Percentiles rank a stretch among this genome's conserved stretches.
Conservation (phyloP, 345 rosid genomes). For the Eucalyptus cladocalyx region DNA sequence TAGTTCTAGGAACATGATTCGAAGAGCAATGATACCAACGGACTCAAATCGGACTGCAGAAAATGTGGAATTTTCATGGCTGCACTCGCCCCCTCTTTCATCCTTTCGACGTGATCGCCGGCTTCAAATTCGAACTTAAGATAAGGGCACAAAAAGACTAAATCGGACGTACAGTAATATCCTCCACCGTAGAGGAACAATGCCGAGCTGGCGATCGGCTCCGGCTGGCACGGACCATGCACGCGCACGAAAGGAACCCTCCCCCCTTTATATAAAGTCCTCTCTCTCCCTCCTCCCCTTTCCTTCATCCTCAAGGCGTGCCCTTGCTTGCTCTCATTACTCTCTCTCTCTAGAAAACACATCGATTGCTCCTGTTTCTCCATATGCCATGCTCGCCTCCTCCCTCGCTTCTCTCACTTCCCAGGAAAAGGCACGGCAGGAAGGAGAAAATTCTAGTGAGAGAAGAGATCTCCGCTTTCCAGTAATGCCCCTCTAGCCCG, state of each 20-base stretch:
- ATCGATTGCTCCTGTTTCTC: background rate
- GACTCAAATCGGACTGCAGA: no score
- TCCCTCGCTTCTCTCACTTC: background rate
- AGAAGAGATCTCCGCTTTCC: background rate
- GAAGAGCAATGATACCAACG: background rate
- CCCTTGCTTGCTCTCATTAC: constrained; percentile 6
- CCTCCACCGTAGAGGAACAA: background rate
- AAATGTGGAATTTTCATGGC: background rate
- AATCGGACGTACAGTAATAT: background rate
- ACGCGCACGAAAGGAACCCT: constrained; percentile 16
- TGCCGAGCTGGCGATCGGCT: constrained; percentile 16
- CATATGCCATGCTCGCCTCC: background rate
- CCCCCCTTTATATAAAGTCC: constrained; percentile 1
- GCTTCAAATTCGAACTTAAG: background rate
- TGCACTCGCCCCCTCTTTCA: no score
- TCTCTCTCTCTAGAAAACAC: background rate
- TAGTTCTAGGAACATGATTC: background rate
- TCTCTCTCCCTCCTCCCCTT: constrained; percentile 3
- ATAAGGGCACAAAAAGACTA: background rate
- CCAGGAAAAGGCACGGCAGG: background rate
- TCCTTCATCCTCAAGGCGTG: constrained; percentile 19
- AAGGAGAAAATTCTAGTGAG: background rate
- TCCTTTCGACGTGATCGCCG: background rate
- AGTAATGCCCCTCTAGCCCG: background rate
- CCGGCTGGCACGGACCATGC: constrained; percentile 8